These are phyloP conservation scores for Fusarium sp. DNA, from an alignment of 2,329 filamentous ascomycete genomes.

Conservation along the genomic window DNA sequence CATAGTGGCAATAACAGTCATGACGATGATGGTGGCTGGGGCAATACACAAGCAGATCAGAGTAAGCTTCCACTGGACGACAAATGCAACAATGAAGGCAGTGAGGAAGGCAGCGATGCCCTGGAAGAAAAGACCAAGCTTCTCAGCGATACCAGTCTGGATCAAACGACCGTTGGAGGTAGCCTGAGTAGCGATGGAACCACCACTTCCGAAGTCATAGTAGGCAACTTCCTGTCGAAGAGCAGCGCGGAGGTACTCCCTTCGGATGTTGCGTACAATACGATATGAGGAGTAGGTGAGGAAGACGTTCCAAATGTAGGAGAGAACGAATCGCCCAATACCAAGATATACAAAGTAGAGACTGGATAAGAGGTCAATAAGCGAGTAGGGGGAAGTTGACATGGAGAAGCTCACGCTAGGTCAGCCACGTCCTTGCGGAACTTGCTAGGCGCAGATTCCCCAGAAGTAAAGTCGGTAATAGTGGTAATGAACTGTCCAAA, in stretches of 20 bases:
- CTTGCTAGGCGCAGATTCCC: constrained; percentile 35
- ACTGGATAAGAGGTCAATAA: constrained; percentile 43
- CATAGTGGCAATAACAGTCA: constrained; percentile 47
- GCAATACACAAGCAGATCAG: constrained; percentile 53
- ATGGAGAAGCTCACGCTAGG: constrained; percentile 51
- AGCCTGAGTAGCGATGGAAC: constrained; percentile 55
- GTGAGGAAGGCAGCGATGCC: constrained; percentile 52
- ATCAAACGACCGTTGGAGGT: constrained; percentile 56
- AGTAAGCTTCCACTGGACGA: constrained; percentile 58
- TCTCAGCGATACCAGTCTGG: constrained; percentile 55
- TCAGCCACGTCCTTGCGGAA: constrained; percentile 48
- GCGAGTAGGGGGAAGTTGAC: constrained; percentile 28
- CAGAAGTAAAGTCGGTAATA: constrained; percentile 49
- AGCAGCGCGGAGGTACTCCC: constrained; percentile 61
- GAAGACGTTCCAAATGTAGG: constrained; percentile 58
- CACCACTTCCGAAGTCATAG: constrained; percentile 57
- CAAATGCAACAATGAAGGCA: constrained; percentile 54
- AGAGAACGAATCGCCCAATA: constrained; percentile 61
- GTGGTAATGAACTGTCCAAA: constrained; percentile 52
- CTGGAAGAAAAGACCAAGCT: constrained; percentile 54
- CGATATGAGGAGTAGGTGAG: constrained; percentile 63
- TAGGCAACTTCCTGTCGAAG: constrained; percentile 63
- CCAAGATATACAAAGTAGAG: constrained; percentile 70
- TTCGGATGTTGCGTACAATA: constrained; percentile 60
- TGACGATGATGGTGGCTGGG: constrained; percentile 47